Conservation (phyloP, 2,329 filamentous ascomycete species). For the Colletotrichum incanum region DNA sequence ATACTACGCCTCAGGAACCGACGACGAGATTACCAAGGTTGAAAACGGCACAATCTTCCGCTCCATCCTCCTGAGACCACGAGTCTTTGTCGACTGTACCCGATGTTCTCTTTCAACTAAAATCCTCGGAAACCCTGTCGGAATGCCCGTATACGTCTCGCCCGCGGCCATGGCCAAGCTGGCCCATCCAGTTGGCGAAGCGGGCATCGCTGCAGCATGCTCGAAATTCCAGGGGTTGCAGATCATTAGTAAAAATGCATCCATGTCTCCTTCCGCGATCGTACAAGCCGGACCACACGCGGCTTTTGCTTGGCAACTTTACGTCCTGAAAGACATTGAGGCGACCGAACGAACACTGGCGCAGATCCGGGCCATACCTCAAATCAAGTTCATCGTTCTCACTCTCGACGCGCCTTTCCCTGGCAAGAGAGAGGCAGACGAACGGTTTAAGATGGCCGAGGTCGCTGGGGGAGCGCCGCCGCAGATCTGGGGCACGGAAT, state of each 20-base stretch:
- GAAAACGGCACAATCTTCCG: slow-evolving; percentile 83
- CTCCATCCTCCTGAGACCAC: slow-evolving; percentile 83
- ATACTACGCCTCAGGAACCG: slow-evolving; percentile 88
- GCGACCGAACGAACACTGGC: slow-evolving; percentile 56
- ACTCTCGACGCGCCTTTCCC: slow-evolving; percentile 52
- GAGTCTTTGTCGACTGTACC: slow-evolving; percentile 86
- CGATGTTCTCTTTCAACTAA: slow-evolving; percentile 79
- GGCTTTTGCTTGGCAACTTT: slow-evolving; percentile 89
- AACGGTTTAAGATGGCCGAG: slow-evolving; percentile 66
- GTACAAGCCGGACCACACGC: slow-evolving; percentile 77
- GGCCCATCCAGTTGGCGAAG: slow-evolving; percentile 82
- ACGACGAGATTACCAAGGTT: slow-evolving; percentile 83
- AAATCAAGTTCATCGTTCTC: slow-evolving; percentile 60
- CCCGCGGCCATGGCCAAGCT: slow-evolving; percentile 88
- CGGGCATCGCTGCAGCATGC: slow-evolving; percentile 82
- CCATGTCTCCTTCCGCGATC: slow-evolving; percentile 87
- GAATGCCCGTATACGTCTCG: slow-evolving; percentile 81
- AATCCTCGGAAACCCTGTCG: slow-evolving; percentile 77
- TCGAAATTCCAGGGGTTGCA: slow-evolving; percentile 80
- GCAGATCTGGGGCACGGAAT: slow-evolving; percentile 58
- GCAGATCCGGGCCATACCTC: slow-evolving; percentile 80
- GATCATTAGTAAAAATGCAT: slow-evolving; percentile 86
- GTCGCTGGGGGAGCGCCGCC: slow-evolving; percentile 50
- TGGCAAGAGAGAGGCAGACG: slow-evolving; percentile 71
- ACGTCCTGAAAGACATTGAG: slow-evolving; percentile 81